Conservation (phyloP, 345 rosid genomes). For the Populus nigra region DNA sequence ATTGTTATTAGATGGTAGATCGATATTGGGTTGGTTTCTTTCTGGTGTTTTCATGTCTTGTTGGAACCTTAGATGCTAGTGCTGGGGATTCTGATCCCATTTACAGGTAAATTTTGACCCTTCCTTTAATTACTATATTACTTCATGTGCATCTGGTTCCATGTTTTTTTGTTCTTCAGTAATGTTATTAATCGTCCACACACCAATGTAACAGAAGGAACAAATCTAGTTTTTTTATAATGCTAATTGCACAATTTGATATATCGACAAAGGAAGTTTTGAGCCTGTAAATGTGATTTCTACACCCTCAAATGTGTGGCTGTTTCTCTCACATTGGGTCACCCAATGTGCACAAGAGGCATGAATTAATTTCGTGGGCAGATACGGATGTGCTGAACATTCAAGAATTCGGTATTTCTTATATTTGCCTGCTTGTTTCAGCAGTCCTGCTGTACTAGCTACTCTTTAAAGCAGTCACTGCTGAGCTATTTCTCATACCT, state of each 20-base stretch:
- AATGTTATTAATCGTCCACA: not conserved
- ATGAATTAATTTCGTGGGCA: not conserved
- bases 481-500: not conserved
- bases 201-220: not conserved
- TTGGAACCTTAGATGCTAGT: constrained; percentile 20
- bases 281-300: not conserved
- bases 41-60: constrained; percentile 20
- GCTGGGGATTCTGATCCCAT: constrained; percentile 30
- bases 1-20: constrained; percentile 15
- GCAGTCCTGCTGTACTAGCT: not conserved
- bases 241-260: not conserved
- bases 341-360: not conserved
- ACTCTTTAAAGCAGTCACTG: not conserved
- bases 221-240: not conserved
- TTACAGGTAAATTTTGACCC: constrained; percentile 18
- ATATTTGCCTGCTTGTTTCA: not conserved
- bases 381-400: not conserved
- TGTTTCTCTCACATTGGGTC: not conserved
- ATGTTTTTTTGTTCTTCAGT: not conserved
- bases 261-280: not conserved
- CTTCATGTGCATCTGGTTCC: not conserved
- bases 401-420: not conserved
- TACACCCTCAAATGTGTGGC: not conserved
- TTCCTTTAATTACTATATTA: no score
- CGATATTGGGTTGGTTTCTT: constrained; percentile 4